Base-by-base conservation (phyloP, 2,329 filamentous ascomycete species). In the Fusarium anthophilum region DNA sequence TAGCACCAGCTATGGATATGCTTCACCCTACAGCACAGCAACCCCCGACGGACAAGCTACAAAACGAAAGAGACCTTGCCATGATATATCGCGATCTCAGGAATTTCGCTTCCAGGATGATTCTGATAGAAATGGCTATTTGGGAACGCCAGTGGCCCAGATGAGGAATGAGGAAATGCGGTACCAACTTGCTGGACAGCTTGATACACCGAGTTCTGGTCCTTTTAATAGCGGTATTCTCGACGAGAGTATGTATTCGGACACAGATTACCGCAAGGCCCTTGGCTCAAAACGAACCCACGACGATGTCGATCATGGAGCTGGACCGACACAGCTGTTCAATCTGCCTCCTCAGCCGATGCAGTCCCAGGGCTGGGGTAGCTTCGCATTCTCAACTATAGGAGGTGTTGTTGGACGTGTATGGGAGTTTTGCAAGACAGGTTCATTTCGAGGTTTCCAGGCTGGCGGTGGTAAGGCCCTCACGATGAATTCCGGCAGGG, bases 401-500 rank as follows among this genome's bases (percentile, higher is more conserved):
- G 91, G 91, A 3, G 90, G 87, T 35, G 89, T 93, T 8, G 90
- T 93, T 3, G 93, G 94, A 24, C 96, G 92, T 78, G 91, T 97
- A 1, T 95, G 94, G 89, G 90, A 95, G 75, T 96, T 98, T 77
- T 98, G 95, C 84, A 93, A 86, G 80, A 84, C 85, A 0, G 90
- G 88, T 14, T 90, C 93, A 0, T 97, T 98, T 79, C 88, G 89
- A 62, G 95, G 95, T 0, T 98, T 98, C 81, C 91, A 95, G 70
- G 94, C 95, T 18, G 96, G 95, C 13, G 94, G 93, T 7, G 96
- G 95, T 14, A 87, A 86, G 68, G 91, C 90, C 32, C 97, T 95
- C 78, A 84, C 88, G 12, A 84, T 94, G 75, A 72, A 71, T 24
- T 66, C 71, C 20, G 75, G 66, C 13, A 70, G 69, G n/a, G 48